Evolutionary conservation across 768 basidiomycete species (phyloP).

Genomic region (Podaxis carcinomalis): DNA sequence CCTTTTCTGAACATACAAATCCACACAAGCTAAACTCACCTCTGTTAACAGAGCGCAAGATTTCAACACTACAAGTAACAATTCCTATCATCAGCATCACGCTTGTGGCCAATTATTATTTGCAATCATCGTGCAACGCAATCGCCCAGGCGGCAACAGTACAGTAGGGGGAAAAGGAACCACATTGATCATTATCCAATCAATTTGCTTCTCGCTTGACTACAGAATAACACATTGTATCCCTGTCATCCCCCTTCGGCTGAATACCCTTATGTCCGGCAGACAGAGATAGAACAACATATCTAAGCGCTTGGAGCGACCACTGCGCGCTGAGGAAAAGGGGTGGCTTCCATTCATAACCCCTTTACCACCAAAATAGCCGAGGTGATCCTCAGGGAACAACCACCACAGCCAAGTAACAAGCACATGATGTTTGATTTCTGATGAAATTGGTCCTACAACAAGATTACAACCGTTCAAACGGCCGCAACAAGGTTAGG

Average conservation of each 20-base stretch:
- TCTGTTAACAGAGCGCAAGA: not conserved
- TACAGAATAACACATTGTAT: not conserved
- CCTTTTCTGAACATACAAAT: not conserved
- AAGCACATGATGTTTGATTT: not conserved
- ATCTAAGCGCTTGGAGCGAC: not conserved
- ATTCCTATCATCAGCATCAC: not conserved
- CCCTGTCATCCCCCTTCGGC: not conserved
- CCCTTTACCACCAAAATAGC: too few species aligned
- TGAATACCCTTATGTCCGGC: not conserved
- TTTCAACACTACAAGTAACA: not conserved
- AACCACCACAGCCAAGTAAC: too few species aligned
- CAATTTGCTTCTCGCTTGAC: constrained; percentile 2
- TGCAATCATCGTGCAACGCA: not conserved
- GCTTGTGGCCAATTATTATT: not conserved
- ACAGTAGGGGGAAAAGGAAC: not conserved
- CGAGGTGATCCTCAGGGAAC: too few species aligned
- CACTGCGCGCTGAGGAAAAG: not conserved
- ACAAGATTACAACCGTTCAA: not conserved
- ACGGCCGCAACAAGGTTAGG: not conserved
- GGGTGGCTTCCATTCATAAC: not conserved
- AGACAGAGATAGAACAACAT: not conserved
- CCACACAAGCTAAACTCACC: not conserved
- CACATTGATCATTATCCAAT: not conserved
- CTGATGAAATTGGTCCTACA: not conserved
- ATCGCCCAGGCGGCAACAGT: not conserved